Base-by-base conservation (phyloP, 1,139 yeast species). In the Candida buenavistaensis region DNA sequence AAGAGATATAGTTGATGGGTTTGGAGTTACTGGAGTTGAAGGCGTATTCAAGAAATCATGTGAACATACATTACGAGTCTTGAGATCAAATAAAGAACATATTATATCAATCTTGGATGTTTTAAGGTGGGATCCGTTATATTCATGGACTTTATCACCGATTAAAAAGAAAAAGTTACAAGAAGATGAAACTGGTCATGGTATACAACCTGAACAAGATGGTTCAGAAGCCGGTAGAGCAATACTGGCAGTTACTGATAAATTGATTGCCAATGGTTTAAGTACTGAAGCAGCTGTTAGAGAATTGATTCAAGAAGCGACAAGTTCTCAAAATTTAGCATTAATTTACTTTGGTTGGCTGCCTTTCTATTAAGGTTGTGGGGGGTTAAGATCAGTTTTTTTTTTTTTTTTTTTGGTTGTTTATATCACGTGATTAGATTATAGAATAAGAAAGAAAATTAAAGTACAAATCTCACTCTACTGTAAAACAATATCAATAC, bases 41-140 rank as follows among this genome's bases (percentile, higher is more conserved):
- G 98, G 97, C 0, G 66, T 81, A 1, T 92, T 87, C 52, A 68
- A 76, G 35, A 70, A 75, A 40, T 77, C 84, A 32, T 82, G 95
- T 48, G 95, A 87, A 51, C 78, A 80, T 40, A 86, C 89, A 0
- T 75, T 86, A 40, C 57, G 77, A 21, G 88, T 85, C 1, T 58
- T 94, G 32, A 64, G 95, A 38, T 60, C 63, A 3, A 83, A 88
- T 48, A 67, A 68, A 22, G 85, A 80, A 27, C 82, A 82, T 47
- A 86, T 94, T 19, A 61, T 82, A 52, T 84, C 95, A 15, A 86
- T 94, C 32, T 63, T 94, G 39, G 94, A 90, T 51, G 95, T 92
- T 6, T 62, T 94, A 45, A 70, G 84, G 47, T 88, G 94, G 75
- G 98, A 94, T 68, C 97, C 98, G 0, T 69, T 94, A 38, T 90